Evolutionary conservation across 768 basidiomycete species (phyloP).

Genomic region (Boletellus sp.): DNA sequence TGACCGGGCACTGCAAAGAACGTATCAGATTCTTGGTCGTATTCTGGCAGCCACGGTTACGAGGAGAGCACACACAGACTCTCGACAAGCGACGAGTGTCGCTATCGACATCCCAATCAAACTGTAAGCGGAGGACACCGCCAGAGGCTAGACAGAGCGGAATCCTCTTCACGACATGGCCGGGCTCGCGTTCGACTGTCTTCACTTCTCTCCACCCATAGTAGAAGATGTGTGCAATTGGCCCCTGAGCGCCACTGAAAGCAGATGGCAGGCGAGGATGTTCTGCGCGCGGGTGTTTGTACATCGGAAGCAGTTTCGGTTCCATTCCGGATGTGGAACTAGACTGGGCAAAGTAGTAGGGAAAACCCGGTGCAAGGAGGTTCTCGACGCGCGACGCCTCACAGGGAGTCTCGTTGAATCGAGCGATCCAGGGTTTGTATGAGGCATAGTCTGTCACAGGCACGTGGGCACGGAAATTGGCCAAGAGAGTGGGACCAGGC

Average conservation of each 20-base stretch:
- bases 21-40: too few relatives aligned
- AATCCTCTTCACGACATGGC: neutral
- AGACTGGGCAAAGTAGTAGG: constrained; percentile 1
- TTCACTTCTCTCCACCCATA: neutral
- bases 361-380: constrained; percentile 14
- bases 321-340: constrained; percentile 9
- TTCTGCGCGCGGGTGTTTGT: too few relatives aligned
- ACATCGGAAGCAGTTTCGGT: constrained; percentile 3
- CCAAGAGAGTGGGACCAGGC: neutral
- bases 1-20: neutral
- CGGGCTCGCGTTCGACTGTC: neutral
- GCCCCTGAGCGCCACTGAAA: too few relatives aligned
- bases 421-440: constrained; percentile 11
- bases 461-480: neutral
- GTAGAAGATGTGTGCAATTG: neutral
- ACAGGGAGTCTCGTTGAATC: constrained; percentile 5
- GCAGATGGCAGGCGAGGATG: too few relatives aligned
- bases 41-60: too few relatives aligned
- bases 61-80: neutral
- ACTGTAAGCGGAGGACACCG: neutral
- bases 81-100: neutral
- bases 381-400: constrained; percentile 8
- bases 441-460: constrained; percentile 5
- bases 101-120: constrained; percentile 1
- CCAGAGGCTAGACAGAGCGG: neutral